Evolutionary conservation across 306 rosid species (phyloP).

Genomic region (Astragalus membranaceus): DNA sequence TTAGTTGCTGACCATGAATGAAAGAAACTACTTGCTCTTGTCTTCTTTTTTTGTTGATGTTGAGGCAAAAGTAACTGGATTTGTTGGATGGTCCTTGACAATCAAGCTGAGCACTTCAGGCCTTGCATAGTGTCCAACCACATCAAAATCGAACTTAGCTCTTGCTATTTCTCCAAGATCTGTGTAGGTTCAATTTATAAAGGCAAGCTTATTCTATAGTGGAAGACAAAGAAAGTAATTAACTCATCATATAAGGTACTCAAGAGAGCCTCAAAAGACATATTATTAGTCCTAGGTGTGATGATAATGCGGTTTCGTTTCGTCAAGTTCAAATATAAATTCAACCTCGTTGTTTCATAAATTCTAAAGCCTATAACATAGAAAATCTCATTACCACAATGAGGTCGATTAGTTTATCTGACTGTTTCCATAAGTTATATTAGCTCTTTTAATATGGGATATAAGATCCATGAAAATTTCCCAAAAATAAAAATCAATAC

Average conservation of each 20-base stretch:
- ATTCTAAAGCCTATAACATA: too few relatives aligned
- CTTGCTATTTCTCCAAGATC: constrained; percentile 86
- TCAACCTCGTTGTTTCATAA: too few relatives aligned
- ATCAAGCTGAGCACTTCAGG: constrained; percentile 83
- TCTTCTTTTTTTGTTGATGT: constrained; percentile 43
- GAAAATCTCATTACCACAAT: too few relatives aligned
- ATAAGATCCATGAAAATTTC: background rate
- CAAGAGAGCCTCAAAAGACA: background rate
- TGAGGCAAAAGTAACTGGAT: constrained; percentile 68
- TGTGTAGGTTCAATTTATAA: constrained; percentile 3
- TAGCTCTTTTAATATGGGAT: background rate
- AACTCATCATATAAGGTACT: background rate
- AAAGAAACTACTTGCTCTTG: constrained; percentile 26
- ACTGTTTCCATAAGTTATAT: background rate
- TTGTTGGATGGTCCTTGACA: constrained; percentile 70
- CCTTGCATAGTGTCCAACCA: constrained; percentile 87
- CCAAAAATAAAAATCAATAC: too few relatives aligned
- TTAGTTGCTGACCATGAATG: constrained; percentile 9
- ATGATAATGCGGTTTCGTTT: too few relatives aligned
- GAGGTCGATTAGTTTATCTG: background rate
- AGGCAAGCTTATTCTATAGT: background rate
- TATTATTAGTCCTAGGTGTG: background rate
- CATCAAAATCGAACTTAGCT: constrained; percentile 81
- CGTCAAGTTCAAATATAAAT: too few relatives aligned
- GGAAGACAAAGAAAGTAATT: background rate